Percentiles rank a stretch among this genome's conserved stretches.
Conservation (phyloP, 2,329 filamentous ascomycete genomes). For the Pseudogymnoascus sp. region DNA sequence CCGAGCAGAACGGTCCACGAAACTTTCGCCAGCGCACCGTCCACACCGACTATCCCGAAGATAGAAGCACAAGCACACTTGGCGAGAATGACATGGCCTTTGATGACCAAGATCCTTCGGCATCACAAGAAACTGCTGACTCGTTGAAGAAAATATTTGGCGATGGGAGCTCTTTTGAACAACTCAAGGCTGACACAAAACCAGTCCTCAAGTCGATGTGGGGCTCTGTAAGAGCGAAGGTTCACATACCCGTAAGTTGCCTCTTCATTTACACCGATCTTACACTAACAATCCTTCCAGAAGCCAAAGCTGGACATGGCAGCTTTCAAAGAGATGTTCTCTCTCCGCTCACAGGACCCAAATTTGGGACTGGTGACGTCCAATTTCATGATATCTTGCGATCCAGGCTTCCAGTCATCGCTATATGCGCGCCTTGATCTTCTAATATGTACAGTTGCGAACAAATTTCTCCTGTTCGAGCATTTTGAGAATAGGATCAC, state of each 20-base stretch:
- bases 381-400: constrained; percentile 9
- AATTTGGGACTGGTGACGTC: not conserved
- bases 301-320: not conserved
- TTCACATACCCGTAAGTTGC: not conserved
- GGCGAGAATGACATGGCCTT: not conserved
- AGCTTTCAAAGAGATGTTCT: not conserved
- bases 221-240: constrained; percentile 1
- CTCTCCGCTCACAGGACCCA: not conserved
- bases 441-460: constrained; percentile 25
- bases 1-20: not conserved
- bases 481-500: constrained; percentile 32
- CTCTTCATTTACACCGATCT: not conserved
- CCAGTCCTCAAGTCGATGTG: constrained; percentile 5
- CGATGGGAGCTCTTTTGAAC: not conserved
- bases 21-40: not conserved
- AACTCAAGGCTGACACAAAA: not conserved
- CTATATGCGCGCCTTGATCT: constrained; percentile 1
- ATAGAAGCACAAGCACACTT: constrained; percentile 1
- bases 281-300: not conserved
- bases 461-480: constrained; percentile 36
- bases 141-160: constrained; percentile 1
- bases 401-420: not conserved
- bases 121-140: not conserved
- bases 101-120: not conserved
- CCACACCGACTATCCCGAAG: not conserved